A percentile compares a stretch with the other conserved stretches of the same genome.
Conservation (phyloP, 352 stramenopile species). For the Globisporangium yorkense region DNA sequence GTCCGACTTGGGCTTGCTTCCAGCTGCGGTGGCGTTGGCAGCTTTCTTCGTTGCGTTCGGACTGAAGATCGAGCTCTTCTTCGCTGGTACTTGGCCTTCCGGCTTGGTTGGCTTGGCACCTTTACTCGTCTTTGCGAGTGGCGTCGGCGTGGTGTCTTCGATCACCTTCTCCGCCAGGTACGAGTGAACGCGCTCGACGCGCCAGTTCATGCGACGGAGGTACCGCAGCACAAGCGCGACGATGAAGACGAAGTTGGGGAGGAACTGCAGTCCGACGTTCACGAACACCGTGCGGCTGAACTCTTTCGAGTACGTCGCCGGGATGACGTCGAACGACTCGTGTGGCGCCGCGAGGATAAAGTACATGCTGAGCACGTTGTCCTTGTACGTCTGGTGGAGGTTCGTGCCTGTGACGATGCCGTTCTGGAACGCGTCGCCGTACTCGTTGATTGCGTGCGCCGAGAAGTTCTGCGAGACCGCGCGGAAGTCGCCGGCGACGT, state of each 20-base stretch:
- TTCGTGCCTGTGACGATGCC: constrained; percentile 65
- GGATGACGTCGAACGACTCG: constrained; percentile 48
- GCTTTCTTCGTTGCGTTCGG: constrained; percentile 5
- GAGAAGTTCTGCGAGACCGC: constrained; percentile 58
- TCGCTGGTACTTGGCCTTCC: neutral
- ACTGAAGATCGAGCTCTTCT: constrained; percentile 1
- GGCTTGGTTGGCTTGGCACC: constrained; percentile 1
- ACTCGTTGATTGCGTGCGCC: constrained; percentile 63
- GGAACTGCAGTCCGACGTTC: constrained; percentile 51
- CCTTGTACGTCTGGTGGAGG: constrained; percentile 41
- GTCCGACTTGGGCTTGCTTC: constrained; percentile 25
- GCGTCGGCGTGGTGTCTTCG: neutral
- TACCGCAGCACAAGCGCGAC: constrained; percentile 46
- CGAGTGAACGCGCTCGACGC: constrained; percentile 70
- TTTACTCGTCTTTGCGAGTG: neutral
- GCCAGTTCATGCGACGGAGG: constrained; percentile 72
- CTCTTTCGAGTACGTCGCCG: constrained; percentile 66
- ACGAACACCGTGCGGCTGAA: constrained; percentile 60
- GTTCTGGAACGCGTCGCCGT: constrained; percentile 49
- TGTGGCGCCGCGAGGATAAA: constrained; percentile 69
- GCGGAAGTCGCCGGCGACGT: constrained; percentile 53
- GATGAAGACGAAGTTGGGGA: constrained; percentile 39
- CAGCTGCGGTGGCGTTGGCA: neutral
- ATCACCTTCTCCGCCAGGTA: constrained; percentile 65
- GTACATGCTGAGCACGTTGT: constrained; percentile 77